Evolutionary conservation across 2,329 filamentous ascomycete genomes (phyloP).

Genomic region (Colletotrichum godetiae): DNA sequence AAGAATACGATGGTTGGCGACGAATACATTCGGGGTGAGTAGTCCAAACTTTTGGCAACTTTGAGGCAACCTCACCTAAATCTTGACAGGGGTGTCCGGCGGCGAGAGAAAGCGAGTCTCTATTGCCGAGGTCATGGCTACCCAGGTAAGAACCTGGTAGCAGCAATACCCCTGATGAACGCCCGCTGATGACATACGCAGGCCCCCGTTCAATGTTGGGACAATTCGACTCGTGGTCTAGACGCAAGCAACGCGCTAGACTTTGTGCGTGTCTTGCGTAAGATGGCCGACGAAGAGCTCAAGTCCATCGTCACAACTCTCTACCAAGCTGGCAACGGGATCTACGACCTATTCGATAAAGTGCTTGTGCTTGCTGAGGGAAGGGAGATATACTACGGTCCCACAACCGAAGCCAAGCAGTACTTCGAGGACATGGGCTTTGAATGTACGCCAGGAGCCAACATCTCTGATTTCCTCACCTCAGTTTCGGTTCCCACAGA

Average conservation of each 20-base stretch:
- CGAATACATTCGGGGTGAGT: constrained; percentile 68
- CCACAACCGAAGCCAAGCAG: constrained; percentile 64
- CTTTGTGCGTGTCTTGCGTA: constrained; percentile 72
- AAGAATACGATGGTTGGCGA: constrained; percentile 75
- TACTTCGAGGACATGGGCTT: constrained; percentile 79
- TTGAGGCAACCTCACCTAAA: no score
- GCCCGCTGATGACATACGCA: constrained; percentile 56
- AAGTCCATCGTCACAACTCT: constrained; percentile 74
- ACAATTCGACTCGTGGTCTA: constrained; percentile 78
- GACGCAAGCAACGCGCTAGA: constrained; percentile 80
- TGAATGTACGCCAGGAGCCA: constrained; percentile 73
- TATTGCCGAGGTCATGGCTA: constrained; percentile 74
- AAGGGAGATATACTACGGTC: constrained; percentile 80
- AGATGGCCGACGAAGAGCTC: constrained; percentile 75
- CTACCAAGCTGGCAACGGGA: constrained; percentile 77
- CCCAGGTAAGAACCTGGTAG: background rate
- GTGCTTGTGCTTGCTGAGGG: constrained; percentile 80
- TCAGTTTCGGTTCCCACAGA: constrained; percentile 79
- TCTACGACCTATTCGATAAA: constrained; percentile 81
- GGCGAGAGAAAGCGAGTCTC: constrained; percentile 80
- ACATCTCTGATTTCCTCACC: constrained; percentile 76
- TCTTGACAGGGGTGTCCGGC: constrained; percentile 60
- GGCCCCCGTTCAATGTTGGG: constrained; percentile 68
- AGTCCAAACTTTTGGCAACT: no score
- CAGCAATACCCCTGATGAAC: background rate